Evolutionary conservation across 148 eudicot species (phyloP).

Genomic region (Rhododendron ferrugineum): DNA sequence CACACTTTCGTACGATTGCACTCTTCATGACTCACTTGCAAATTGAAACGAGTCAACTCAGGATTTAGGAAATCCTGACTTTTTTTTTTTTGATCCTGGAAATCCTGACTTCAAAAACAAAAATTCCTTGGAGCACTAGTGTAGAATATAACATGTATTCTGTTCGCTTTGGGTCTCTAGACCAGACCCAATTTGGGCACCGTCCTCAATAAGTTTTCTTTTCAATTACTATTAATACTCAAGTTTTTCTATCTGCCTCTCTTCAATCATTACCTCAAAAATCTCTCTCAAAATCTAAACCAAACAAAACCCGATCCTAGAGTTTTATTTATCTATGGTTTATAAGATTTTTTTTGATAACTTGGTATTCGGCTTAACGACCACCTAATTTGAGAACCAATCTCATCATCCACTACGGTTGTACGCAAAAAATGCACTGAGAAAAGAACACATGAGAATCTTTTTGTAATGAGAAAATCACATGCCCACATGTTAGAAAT

Average conservation of each 20-base stretch:
- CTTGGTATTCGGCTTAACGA: not conserved
- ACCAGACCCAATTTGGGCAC: not conserved
- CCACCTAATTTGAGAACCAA: not conserved
- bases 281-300: not conserved
- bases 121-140: not conserved
- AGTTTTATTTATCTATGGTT: not conserved
- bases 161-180: not conserved
- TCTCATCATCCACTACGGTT: not conserved
- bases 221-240: no score
- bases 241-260: not conserved
- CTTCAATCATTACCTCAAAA: rapidly evolving
- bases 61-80: not conserved
- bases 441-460: not conserved
- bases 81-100: no score
- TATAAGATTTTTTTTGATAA: not conserved
- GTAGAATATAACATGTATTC: not conserved
- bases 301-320: no score
- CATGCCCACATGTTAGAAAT: not conserved
- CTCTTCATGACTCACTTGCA: not conserved
- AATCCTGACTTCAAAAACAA: not conserved
- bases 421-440: not conserved
- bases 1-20: not conserved
- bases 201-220: no score
- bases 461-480: not conserved
- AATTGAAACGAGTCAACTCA: not conserved